Conservation (phyloP, 306 rosid genomes). For the Vigna trinervia region DNA sequence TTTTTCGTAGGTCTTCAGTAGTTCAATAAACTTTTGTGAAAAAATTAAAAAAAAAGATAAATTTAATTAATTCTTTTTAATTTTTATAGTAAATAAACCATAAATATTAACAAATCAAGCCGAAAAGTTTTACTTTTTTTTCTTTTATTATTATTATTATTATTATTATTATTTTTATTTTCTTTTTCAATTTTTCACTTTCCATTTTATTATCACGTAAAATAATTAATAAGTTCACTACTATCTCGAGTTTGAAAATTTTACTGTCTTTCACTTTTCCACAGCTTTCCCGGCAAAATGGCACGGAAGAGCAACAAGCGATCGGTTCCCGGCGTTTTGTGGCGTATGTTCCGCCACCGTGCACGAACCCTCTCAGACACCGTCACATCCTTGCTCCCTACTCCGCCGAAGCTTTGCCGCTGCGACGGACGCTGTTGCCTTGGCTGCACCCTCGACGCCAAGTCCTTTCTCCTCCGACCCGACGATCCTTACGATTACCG, state of each 20-base stretch:
- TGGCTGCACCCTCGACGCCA: conserved; percentile 46
- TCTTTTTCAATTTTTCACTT: no score
- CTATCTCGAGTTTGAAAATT: background rate
- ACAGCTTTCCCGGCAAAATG: conserved; percentile 56
- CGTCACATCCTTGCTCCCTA: conserved; percentile 59
- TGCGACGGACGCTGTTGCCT: conserved; percentile 60
- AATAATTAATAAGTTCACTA: background rate
- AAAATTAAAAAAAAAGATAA: no score
- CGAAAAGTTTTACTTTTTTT: no score
- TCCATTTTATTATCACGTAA: no score
- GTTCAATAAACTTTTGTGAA: no score
- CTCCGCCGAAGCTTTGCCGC: conserved; percentile 50
- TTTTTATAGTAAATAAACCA: no score
- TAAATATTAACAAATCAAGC: no score
- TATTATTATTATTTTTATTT: no score
- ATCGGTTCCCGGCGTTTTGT: conserved; percentile 65
- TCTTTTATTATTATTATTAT: no score
- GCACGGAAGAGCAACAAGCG: conserved; percentile 45
- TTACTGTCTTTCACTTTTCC: background rate
- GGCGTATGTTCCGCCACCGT: conserved; percentile 63
- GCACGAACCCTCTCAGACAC: conserved; percentile 59
- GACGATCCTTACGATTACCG: conserved; percentile 65
- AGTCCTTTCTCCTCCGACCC: conserved; percentile 59
- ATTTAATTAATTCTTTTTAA: no score
- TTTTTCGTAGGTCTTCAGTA: no score